These are phyloP conservation scores for Cymbidium sinense DNA, from an alignment of 106 monocot genomes.

Conservation along the genomic window DNA sequence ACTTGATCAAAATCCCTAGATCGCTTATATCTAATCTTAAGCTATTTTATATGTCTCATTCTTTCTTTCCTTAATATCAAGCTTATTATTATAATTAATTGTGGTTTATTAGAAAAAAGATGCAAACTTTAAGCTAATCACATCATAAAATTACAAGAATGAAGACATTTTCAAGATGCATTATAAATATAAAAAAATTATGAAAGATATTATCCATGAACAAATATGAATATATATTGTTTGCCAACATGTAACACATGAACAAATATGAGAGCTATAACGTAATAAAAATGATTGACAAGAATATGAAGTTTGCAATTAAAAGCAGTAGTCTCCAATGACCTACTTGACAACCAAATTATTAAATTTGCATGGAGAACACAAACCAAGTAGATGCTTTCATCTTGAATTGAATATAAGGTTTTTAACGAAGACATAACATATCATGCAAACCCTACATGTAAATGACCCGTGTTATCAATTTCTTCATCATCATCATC, in stretches of 20 bases:
- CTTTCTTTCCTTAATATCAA: too few species aligned
- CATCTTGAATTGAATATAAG: neutral
- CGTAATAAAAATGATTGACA: neutral
- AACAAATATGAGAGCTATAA: neutral
- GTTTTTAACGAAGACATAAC: neutral
- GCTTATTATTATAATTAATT: neutral
- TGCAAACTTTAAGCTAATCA: neutral
- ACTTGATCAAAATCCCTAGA: neutral
- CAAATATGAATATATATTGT: neutral
- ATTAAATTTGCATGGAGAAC: neutral
- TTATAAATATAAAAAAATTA: neutral
- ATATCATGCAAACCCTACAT: constrained; percentile 20
- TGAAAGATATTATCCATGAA: neutral
- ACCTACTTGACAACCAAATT: neutral
- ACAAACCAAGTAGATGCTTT: neutral
- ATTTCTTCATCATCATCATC: constrained; percentile 50
- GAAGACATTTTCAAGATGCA: neutral
- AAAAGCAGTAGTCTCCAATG: neutral
- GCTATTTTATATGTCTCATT: too few species aligned
- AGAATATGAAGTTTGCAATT: neutral
- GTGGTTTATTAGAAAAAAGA: neutral
- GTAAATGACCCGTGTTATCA: constrained; percentile 15
- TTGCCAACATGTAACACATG: neutral
- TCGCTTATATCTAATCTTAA: too few species aligned
- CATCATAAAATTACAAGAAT: neutral